A percentile compares a stretch with the other conserved stretches of the same genome.
phyloP scores from a whole-genome alignment of 1,284 basidiomycete species.

The Boletellus deceptivus region DNA sequence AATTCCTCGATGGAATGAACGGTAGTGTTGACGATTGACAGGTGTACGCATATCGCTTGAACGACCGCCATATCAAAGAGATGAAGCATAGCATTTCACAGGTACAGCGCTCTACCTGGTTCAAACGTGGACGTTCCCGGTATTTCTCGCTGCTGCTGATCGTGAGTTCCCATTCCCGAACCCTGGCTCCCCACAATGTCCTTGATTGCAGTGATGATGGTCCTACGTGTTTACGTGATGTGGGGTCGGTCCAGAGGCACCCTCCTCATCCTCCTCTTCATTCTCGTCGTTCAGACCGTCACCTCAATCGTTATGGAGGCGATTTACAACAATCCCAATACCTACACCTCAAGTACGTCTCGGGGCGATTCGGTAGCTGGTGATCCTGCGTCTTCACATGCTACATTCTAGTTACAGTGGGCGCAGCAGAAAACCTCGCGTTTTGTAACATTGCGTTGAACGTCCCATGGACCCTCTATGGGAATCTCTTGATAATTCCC shows the following conservation, averaged over 20 bases:
- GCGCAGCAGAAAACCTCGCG: too few species aligned
- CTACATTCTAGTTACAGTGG: too few species aligned
- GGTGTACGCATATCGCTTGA: not conserved
- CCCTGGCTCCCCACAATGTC: not conserved
- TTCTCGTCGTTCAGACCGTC: not conserved
- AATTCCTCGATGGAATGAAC: not conserved
- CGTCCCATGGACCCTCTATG: too few species aligned
- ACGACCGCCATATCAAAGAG: not conserved
- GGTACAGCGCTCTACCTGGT: not conserved
- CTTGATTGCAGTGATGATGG: not conserved
- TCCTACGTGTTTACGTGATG: slow-evolving; percentile 1
- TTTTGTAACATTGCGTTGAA: too few species aligned
- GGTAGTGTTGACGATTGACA: not conserved
- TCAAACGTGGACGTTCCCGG: not conserved
- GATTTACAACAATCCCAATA: too few species aligned
- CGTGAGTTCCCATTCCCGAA: not conserved
- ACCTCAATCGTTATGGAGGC: not conserved
- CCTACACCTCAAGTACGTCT: too few species aligned
- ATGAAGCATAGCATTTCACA: not conserved
- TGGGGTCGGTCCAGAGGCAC: not conserved
- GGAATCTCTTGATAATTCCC: too few species aligned
- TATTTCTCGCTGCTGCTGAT: not conserved
- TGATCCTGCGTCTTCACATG: too few species aligned
- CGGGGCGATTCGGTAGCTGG: too few species aligned
- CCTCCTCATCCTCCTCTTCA: not conserved